Conservation (phyloP, 495 filamentous ascomycete species). For the Aspergillus conjunctus region DNA sequence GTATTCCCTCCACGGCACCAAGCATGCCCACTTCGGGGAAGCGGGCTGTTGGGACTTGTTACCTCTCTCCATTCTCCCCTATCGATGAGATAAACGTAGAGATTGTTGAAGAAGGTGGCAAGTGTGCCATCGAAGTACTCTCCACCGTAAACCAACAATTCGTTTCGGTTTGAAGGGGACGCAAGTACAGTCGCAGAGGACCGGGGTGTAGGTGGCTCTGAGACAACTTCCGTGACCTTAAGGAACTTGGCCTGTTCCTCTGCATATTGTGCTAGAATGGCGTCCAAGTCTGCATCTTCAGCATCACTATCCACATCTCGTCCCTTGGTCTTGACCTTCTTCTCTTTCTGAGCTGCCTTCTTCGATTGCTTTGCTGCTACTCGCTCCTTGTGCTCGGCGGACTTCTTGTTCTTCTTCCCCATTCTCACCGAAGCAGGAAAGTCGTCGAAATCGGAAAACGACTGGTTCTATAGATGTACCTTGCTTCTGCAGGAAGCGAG, state of each 20-base stretch:
- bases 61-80: slow-evolving; percentile 85
- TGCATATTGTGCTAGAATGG: slow-evolving; percentile 90
- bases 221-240: slow-evolving; percentile 82
- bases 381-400: slow-evolving; percentile 57
- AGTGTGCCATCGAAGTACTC: slow-evolving; percentile 67
- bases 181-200: slow-evolving; percentile 78
- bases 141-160: slow-evolving; percentile 90
- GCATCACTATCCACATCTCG: slow-evolving; percentile 72
- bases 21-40: slow-evolving; percentile 89
- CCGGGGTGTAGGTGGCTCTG: slow-evolving; percentile 75
- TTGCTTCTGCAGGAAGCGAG: neutral
- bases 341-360: slow-evolving; percentile 75
- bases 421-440: slow-evolving; percentile 28
- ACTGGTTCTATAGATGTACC: neutral
- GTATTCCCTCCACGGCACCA: slow-evolving; percentile 87
- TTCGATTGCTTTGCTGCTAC: slow-evolving; percentile 56
- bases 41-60: slow-evolving; percentile 85
- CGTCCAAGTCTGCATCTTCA: slow-evolving; percentile 93
- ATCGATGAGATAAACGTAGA: slow-evolving; percentile 90
- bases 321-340: slow-evolving; percentile 64
- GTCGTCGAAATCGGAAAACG: neutral
- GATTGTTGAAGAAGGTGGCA: slow-evolving; percentile 66
- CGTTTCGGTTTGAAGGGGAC: slow-evolving; percentile 81
- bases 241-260: slow-evolving; percentile 85
- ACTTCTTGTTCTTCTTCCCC: slow-evolving; percentile 59